These are phyloP conservation scores for Salvia miltiorrhiza DNA, from an alignment of 257 asterid species.

Conservation along the genomic window DNA sequence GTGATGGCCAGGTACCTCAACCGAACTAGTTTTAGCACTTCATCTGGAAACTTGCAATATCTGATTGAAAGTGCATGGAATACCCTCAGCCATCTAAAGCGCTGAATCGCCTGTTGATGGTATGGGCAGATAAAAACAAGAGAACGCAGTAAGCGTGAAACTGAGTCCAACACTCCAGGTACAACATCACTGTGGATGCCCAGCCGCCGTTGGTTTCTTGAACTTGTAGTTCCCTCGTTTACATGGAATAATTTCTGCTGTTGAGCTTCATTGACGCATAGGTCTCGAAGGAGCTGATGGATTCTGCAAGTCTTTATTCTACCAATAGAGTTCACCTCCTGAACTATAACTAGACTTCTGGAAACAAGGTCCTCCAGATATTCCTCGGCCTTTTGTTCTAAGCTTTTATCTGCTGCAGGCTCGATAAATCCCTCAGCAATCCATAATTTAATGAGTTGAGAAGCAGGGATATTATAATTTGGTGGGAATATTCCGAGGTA, in stretches of 20 bases:
- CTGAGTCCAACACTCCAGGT: background rate
- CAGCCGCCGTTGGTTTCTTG: background rate
- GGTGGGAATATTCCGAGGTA: constrained; percentile 1
- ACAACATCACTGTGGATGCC: background rate
- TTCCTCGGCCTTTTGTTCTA: constrained; percentile 3
- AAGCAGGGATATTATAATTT: background rate
- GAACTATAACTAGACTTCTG: background rate
- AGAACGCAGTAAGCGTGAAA: background rate
- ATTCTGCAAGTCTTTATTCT: background rate
- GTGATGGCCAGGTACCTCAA: constrained; percentile 25
- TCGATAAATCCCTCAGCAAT: constrained; percentile 8
- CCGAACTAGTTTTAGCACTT: background rate
- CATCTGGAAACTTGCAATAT: background rate
- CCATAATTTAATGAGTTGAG: background rate
- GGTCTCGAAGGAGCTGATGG: background rate
- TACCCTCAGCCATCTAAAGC: constrained; percentile 12
- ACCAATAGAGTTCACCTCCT: background rate
- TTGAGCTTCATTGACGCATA: background rate
- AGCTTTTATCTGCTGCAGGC: background rate
- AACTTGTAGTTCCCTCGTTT: background rate
- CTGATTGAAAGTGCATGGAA: background rate
- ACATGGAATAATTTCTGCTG: background rate
- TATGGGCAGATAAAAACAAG: background rate
- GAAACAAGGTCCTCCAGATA: background rate
- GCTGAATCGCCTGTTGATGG: background rate